Evolutionary conservation across 106 monocot genomes (phyloP).

Genomic region (Dendrobium huoshanense): DNA sequence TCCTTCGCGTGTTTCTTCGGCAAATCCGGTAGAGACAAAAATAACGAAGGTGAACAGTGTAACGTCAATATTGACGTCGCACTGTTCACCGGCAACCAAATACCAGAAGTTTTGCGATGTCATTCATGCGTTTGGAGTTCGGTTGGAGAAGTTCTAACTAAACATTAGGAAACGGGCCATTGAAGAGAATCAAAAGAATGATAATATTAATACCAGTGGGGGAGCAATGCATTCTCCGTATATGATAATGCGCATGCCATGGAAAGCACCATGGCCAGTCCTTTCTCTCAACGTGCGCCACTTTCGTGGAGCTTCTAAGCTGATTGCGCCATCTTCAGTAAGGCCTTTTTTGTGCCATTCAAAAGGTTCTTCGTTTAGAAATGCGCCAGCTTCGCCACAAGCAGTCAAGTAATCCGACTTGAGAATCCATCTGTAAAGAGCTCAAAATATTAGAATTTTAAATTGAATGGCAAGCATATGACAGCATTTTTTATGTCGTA

Average conservation of each 20-base stretch:
- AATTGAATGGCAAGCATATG: not conserved
- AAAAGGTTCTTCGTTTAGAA: slow-evolving; percentile 74
- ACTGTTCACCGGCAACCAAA: no score
- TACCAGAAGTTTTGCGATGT: no score
- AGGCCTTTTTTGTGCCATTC: slow-evolving; percentile 77
- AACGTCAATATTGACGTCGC: no score
- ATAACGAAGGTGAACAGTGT: no score
- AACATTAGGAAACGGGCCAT: no score
- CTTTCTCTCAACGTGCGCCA: slow-evolving; percentile 75
- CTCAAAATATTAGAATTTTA: not conserved
- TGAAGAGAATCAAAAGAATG: not conserved
- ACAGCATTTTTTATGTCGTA: no score
- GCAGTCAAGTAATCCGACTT: slow-evolving; percentile 79
- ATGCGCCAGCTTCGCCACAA: slow-evolving; percentile 63
- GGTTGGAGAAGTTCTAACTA: no score
- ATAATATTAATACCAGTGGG: slow-evolving; percentile 41
- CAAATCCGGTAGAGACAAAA: no score
- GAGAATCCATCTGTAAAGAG: slow-evolving; percentile 77
- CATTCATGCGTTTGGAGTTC: no score
- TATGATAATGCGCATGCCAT: slow-evolving; percentile 63
- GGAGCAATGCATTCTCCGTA: slow-evolving; percentile 94
- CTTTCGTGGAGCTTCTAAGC: slow-evolving; percentile 76
- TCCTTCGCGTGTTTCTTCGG: no score
- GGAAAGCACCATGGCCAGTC: slow-evolving; percentile 82
- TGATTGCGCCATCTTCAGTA: slow-evolving; percentile 67